Conservation (phyloP, 345 rosid genomes). For the Eucalyptus tenuipes region DNA sequence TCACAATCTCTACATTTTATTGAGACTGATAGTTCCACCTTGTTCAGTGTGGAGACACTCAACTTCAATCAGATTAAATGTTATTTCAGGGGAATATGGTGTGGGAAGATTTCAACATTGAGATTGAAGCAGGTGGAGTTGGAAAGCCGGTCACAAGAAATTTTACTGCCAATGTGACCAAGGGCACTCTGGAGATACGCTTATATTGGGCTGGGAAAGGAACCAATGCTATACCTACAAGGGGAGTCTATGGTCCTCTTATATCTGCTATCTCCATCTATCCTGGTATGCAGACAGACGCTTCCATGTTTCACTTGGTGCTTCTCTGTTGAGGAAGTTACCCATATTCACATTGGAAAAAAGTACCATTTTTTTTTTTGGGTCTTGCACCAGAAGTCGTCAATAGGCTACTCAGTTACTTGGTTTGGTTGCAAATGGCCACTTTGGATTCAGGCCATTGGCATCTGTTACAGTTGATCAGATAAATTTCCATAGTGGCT, state of each 20-base stretch:
- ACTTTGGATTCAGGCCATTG: neutral
- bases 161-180: neutral
- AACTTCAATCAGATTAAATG: neutral
- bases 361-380: no score
- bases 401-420: neutral
- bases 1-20: no score
- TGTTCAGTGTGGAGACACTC: no score
- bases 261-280: conserved; percentile 10
- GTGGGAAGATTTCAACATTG: conserved; percentile 1
- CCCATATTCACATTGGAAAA: neutral
- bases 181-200: conserved; percentile 6
- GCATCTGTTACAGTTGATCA: neutral
- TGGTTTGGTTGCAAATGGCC: neutral
- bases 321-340: neutral
- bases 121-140: neutral
- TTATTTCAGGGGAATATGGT: neutral
- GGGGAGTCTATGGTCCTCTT: conserved; percentile 10
- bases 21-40: no score
- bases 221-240: neutral
- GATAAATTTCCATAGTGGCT: neutral
- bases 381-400: neutral
- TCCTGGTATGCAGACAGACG: neutral
- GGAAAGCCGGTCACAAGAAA: neutral
- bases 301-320: neutral
- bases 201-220: conserved; percentile 14